Evolutionary conservation across 371 early-diverging fungal genomes (phyloP), one percentile per base, ranked within the genome.

Genomic region (Mucor piriformis): DNA sequence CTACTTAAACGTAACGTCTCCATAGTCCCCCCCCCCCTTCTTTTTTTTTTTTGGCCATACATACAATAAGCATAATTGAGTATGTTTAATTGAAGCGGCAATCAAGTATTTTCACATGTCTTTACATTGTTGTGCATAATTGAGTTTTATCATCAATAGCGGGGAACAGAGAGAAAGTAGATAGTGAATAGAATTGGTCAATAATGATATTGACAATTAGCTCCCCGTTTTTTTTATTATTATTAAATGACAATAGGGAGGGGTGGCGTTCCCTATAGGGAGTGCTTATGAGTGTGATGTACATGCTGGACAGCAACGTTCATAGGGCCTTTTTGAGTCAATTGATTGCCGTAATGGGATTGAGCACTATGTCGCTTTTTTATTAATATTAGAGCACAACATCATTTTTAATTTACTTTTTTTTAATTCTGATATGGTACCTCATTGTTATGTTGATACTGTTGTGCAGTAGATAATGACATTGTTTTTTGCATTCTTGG

Each of bases 251-350:
- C 18, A 46, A 46, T 8, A 23, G 13, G 46, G 46, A 13, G 46
- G 7, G 7, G 8, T 42, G 8, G 18, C 16, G n/a, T 13, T 11
- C 15, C 16, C n/a, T 16, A 48, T 10, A n/a, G 21, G 18, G 21
- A 25, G 37, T 21, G 16, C 15, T 47, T 38, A 29, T 32, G 50
- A 27, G 3, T 38, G 13, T 34, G 38, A 23, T 46, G 51, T n/a
- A 38, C 64, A 64, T 8, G 64, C 64, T 43, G 43, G 43, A 43
- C 64, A 64, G 18, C 54, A 64, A 5, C 64, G 24, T 59, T 59
- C 64, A 54, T 49, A 64, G 5, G 59, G 53, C 34, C 35, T 60
- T 54, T 53, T 52, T 48, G 47, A n/a, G 33, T 33, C 23, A 3
- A 16, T 15, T 21, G 29, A 6, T 29, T 29, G 29, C 29, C 29